Conservation (phyloP, 78 protist genomes). For the Carpediemonas membranifera region DNA sequence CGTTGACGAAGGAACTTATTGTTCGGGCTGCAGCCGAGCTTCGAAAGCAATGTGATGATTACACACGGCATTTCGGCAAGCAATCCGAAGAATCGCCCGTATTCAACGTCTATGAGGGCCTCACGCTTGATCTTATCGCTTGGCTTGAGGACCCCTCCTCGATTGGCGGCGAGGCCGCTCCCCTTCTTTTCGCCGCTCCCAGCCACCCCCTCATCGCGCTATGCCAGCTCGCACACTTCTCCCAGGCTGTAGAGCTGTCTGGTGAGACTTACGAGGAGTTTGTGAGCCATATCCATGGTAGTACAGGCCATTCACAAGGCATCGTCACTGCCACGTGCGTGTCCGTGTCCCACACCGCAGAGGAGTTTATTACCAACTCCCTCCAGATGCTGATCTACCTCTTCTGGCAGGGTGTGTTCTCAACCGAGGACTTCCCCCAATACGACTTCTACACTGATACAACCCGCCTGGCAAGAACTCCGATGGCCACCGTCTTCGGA, state of each 20-base stretch:
- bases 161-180: too few species aligned
- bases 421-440: conserved; percentile 24
- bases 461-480: too few species aligned
- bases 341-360: neutral
- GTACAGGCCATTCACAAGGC: conserved; percentile 33
- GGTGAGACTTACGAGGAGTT: conserved; percentile 3
- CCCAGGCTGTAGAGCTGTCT: neutral
- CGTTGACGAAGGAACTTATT: too few species aligned
- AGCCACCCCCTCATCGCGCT: conserved; percentile 32
- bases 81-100: too few species aligned
- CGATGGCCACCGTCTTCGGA: too few species aligned
- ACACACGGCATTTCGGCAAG: too few species aligned
- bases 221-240: conserved; percentile 37
- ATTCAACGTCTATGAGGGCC: too few species aligned
- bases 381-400: neutral
- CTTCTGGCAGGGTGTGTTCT: conserved; percentile 43
- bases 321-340: conserved; percentile 8
- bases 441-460: neutral
- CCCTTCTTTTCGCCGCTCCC: too few species aligned
- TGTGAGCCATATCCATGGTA: neutral
- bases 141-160: too few species aligned
- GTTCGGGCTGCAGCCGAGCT: too few species aligned
- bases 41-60: too few species aligned
- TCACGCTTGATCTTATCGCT: too few species aligned
- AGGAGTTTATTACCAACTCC: neutral